Evolutionary conservation across 225 moss, liverwort and hornwort genomes (phyloP), one percentile per base, ranked within the genome.

Genomic region (Pleurozium schreberi): DNA sequence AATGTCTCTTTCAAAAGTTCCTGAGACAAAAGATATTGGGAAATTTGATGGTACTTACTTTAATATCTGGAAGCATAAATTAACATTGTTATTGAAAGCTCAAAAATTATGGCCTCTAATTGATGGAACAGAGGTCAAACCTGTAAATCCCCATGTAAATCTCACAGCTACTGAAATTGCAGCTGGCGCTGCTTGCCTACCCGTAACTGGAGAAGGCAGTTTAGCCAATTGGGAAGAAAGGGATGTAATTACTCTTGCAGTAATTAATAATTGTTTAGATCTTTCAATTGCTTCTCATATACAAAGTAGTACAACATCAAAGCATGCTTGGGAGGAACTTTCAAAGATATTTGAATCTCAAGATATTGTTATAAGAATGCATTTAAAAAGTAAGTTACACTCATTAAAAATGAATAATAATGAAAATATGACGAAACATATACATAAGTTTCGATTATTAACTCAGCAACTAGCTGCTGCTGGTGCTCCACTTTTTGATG

Each of bases 161-260:
- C 31, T 43, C 8, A 59, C 0, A 3, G 11, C 43, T 30, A 28
- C n/a, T n/a, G n/a, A n/a, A n/a, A n/a, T n/a, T n/a, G n/a, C n/a
- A n/a, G n/a, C n/a, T n/a, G n/a, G n/a, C n/a, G n/a, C 0, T 61
- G 12, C 12, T 8, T 0, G 4, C 43, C 31, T 81, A 43, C 5
- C 8, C 1, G 3, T 61, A 81, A 81, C 5, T 42, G 3, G 8
- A 61, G 11, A 61, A 60, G 61, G 43, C 0, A 81, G 3, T 43
- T 5, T 45, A 40, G 18, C 43, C 1, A 31, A 43, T 81, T 81
- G 22, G 61, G 21, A 61, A 3, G 31, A 40, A 52, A 81, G 13
- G 20, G 43, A 81, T 18, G 4, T 61, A 61, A 81, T 61, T 36
- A 12, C 9, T 76, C 64, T 77, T 20, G 3, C 0, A 4, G 2